Conservation (phyloP, 2,329 filamentous ascomycete species). For the Kalaharituber pfeilii region DNA sequence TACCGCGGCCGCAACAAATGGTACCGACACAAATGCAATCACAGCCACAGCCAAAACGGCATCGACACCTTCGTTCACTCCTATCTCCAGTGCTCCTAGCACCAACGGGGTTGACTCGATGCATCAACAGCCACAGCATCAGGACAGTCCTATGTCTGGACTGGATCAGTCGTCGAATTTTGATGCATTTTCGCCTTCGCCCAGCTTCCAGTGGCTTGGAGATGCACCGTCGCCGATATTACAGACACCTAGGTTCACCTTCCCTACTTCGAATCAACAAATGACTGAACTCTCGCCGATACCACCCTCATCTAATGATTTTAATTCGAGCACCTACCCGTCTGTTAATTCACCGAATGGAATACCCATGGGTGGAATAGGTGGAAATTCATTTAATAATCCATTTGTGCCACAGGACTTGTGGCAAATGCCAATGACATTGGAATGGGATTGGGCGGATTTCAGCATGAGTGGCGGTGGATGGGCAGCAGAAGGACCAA, state of each 20-base stretch:
- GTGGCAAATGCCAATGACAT: slow-evolving; percentile 88
- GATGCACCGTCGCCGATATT: not conserved
- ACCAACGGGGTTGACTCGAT: not conserved
- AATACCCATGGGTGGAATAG: not conserved
- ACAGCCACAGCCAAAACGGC: not conserved
- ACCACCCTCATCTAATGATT: not conserved
- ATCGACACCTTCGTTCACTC: not conserved
- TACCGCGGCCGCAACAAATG: not conserved
- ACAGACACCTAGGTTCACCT: not conserved
- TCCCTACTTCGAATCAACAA: too few species aligned
- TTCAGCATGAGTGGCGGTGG: slow-evolving; percentile 5
- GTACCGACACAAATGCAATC: too few species aligned
- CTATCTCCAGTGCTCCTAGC: not conserved
- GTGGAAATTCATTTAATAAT: slow-evolving; percentile 47
- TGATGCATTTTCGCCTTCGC: not conserved
- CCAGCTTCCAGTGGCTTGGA: not conserved
- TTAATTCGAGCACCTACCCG: not conserved
- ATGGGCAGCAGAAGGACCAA: not conserved
- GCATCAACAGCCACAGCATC: not conserved
- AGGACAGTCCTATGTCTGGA: not conserved
- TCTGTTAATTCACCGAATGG: not conserved
- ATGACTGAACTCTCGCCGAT: too few species aligned
- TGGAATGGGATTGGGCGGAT: slow-evolving; percentile 65
- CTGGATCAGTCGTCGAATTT: not conserved
- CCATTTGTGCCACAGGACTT: slow-evolving; percentile 83